Percentiles rank a stretch among this genome's conserved stretches.
These are phyloP conservation scores for Xylaria curta DNA, from an alignment of 495 filamentous ascomycete species.

Conservation along the genomic window DNA sequence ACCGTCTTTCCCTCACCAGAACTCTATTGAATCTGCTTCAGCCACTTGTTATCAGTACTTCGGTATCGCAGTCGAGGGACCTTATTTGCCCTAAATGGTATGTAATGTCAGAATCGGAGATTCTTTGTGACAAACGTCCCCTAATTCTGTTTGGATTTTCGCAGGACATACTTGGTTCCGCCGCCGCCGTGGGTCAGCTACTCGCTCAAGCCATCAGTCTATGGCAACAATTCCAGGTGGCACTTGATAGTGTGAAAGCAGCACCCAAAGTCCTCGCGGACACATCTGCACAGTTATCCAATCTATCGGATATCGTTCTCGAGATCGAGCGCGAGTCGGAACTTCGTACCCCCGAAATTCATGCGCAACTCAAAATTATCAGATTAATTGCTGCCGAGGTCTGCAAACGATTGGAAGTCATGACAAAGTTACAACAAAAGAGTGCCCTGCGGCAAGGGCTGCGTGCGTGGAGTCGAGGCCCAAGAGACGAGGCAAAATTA, in stretches of 20 bases:
- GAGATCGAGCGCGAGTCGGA: not conserved
- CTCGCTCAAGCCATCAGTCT: not conserved
- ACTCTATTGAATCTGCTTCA: not conserved
- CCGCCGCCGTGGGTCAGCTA: not conserved
- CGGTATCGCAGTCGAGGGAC: too few species aligned
- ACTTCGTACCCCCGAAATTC: not conserved
- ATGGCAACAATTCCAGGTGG: not conserved
- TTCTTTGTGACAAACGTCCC: not conserved
- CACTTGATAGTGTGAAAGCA: not conserved
- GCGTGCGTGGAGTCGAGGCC: too few species aligned
- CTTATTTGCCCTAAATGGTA: not conserved
- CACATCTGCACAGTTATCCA: not conserved
- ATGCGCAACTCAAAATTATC: not conserved
- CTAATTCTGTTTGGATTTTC: not conserved
- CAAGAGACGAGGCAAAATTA: constrained; percentile 1
- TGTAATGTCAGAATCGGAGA: not conserved
- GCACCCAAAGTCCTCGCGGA: not conserved
- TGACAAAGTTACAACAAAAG: not conserved
- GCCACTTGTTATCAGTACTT: not conserved
- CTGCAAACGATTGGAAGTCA: not conserved
- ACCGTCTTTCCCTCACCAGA: not conserved
- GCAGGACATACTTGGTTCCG: not conserved
- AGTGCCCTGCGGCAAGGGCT: too few species aligned
- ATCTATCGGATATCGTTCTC: not conserved
- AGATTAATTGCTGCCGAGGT: not conserved